phyloP scores from a whole-genome alignment of 345 rosid species.

The Moricandia arvensis region DNA sequence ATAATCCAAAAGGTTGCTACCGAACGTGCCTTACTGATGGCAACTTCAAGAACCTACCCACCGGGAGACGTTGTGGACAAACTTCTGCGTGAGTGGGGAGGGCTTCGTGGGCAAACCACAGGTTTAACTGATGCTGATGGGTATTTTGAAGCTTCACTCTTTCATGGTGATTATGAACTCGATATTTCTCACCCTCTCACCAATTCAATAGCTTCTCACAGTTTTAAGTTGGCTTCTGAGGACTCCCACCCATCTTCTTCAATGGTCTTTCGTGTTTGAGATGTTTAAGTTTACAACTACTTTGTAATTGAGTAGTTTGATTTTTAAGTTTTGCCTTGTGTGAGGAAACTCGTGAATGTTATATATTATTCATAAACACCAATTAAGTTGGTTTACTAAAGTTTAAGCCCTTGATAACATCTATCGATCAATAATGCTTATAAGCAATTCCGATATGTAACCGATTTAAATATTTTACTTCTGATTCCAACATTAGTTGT shows the following conservation, averaged over 20 bases:
- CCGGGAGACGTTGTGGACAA: constrained; percentile 78
- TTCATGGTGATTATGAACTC: constrained; percentile 60
- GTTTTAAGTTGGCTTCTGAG: constrained; percentile 19
- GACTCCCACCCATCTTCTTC: not conserved
- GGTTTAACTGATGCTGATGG: constrained; percentile 55
- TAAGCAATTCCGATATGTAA: too few species aligned
- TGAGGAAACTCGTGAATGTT: not conserved
- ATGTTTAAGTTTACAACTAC: too few species aligned
- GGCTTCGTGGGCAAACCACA: constrained; percentile 7
- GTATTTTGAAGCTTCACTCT: constrained; percentile 53
- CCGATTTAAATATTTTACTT: too few species aligned
- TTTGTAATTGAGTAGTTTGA: not conserved
- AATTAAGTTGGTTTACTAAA: not conserved
- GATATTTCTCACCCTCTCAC: constrained; percentile 28
- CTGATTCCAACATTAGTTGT: too few species aligned
- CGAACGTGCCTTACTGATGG: constrained; percentile 73
- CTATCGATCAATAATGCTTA: too few species aligned
- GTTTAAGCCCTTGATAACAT: too few species aligned
- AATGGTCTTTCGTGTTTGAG: constrained; percentile 23
- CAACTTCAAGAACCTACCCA: constrained; percentile 60
- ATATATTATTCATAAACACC: not conserved
- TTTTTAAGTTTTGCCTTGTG: not conserved
- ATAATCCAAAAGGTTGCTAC: constrained; percentile 61
- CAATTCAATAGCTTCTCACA: constrained; percentile 17
- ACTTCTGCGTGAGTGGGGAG: constrained; percentile 61